A percentile compares a stretch with the other conserved stretches of the same genome.
These are phyloP conservation scores for Microbotryum violaceum DNA, from an alignment of 1,284 basidiomycete species.

Conservation along the genomic window DNA sequence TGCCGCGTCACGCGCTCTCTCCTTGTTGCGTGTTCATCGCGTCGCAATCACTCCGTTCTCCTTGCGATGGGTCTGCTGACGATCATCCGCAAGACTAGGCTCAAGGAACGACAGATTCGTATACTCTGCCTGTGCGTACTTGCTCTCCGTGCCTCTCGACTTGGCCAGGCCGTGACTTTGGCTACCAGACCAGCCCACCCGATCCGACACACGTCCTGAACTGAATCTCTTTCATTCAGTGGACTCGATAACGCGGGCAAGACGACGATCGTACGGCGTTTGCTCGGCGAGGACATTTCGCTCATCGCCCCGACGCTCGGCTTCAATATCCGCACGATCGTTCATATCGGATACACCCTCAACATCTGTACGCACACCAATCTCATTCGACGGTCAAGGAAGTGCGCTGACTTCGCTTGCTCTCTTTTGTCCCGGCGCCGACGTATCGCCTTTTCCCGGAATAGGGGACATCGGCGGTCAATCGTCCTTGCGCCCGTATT, in stretches of 20 bases:
- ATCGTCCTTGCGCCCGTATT: constrained; percentile 88
- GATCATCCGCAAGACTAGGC: constrained; percentile 92
- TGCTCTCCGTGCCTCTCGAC: background rate
- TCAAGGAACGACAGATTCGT: constrained; percentile 91
- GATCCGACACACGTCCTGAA: background rate
- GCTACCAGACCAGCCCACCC: background rate
- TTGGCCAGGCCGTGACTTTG: background rate
- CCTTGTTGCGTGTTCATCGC: too few species aligned
- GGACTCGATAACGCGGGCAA: constrained; percentile 99
- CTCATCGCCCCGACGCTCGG: constrained; percentile 88
- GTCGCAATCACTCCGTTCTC: too few species aligned
- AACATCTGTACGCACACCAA: constrained; percentile 68
- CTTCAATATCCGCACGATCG: constrained; percentile 97
- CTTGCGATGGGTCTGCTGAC: constrained; percentile 67
- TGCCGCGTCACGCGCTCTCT: too few species aligned
- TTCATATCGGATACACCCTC: constrained; percentile 78
- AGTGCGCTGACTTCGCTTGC: background rate
- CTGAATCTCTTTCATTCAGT: constrained; percentile 45
- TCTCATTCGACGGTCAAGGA: background rate
- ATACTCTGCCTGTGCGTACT: constrained; percentile 78
- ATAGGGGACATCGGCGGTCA: constrained; percentile 96
- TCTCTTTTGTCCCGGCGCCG: background rate
- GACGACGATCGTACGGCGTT: constrained; percentile 92
- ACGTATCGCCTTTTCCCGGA: constrained; percentile 38
- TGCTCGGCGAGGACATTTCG: constrained; percentile 82